These are phyloP conservation scores for Hyphopichia homilentoma DNA, from an alignment of 805 yeast species.

Conservation along the genomic window DNA sequence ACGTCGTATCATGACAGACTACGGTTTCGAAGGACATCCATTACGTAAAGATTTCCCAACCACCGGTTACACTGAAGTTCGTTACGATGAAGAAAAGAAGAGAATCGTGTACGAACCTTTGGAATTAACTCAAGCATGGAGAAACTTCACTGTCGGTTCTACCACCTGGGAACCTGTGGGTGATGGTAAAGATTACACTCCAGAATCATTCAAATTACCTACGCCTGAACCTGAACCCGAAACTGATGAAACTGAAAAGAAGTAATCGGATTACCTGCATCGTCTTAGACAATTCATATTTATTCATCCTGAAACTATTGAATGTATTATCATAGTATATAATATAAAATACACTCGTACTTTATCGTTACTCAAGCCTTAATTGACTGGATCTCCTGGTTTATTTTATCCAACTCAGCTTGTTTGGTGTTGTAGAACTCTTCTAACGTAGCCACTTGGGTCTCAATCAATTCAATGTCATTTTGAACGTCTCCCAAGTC, in stretches of 20 bases:
- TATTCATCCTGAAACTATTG: not conserved
- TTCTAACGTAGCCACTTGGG: slow-evolving; percentile 71
- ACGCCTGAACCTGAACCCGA: slow-evolving; percentile 72
- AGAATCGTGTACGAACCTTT: slow-evolving; percentile 86
- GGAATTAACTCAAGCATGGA: slow-evolving; percentile 88
- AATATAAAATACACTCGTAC: not conserved
- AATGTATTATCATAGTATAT: too few relatives aligned
- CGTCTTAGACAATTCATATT: not conserved
- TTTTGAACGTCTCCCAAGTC: slow-evolving; percentile 51
- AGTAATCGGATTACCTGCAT: not conserved
- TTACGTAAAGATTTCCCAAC: slow-evolving; percentile 91
- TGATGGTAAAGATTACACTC: slow-evolving; percentile 77
- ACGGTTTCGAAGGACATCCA: slow-evolving; percentile 91
- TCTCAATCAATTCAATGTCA: slow-evolving; percentile 68
- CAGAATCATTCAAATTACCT: slow-evolving; percentile 78
- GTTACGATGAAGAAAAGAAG: slow-evolving; percentile 88
- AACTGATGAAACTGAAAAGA: slow-evolving; percentile 29
- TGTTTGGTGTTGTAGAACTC: slow-evolving; percentile 62
- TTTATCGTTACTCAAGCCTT: slow-evolving; percentile 3
- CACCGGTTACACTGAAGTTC: slow-evolving; percentile 85
- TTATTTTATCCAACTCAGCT: slow-evolving; percentile 52
- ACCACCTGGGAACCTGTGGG: slow-evolving; percentile 93
- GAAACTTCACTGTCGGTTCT: slow-evolving; percentile 85
- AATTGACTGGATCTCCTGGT: slow-evolving; percentile 34
- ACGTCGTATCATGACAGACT: slow-evolving; percentile 86